Conservation (phyloP, 1,284 basidiomycete species). For the Papiliotrema flavescens region DNA sequence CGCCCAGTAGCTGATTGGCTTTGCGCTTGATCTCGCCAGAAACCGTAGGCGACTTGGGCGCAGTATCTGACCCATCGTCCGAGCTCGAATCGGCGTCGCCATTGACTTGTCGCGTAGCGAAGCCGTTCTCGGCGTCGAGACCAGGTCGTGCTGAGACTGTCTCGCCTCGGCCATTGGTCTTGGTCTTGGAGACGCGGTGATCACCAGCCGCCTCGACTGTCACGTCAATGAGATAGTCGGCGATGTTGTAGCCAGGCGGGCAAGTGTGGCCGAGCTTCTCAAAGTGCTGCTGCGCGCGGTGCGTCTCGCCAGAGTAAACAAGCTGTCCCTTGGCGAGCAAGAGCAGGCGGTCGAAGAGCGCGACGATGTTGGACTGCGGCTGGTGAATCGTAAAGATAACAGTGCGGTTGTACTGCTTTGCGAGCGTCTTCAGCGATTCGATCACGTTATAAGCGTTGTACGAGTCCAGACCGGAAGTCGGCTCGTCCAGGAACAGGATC, state of each 20-base stretch:
- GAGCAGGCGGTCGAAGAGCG: slow-evolving; percentile 87
- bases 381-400: slow-evolving; percentile 98
- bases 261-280: slow-evolving; percentile 73
- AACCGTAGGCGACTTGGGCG: background rate
- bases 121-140: slow-evolving; percentile 18
- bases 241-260: slow-evolving; percentile 94
- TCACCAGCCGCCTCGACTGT: slow-evolving; percentile 67
- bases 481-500: slow-evolving; percentile 93
- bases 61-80: slow-evolving; percentile 3
- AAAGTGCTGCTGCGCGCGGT: slow-evolving; percentile 76
- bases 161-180: slow-evolving; percentile 17
- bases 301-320: slow-evolving; percentile 75
- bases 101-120: background rate
- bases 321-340: slow-evolving; percentile 78
- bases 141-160: background rate
- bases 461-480: slow-evolving; percentile 88
- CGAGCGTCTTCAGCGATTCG: slow-evolving; percentile 78
- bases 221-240: slow-evolving; percentile 88
- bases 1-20: slow-evolving; percentile 71
- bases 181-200: slow-evolving; percentile 36
- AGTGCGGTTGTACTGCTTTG: slow-evolving; percentile 86
- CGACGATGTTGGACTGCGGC: slow-evolving; percentile 95
- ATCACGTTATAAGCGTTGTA: slow-evolving; percentile 95
- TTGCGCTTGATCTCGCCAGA: slow-evolving; percentile 59
- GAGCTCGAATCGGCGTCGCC: slow-evolving; percentile 7